Evolutionary conservation across 2,329 filamentous ascomycete genomes (phyloP), one percentile per base, ranked within the genome.

Genomic region (Nothopassalora personata): DNA sequence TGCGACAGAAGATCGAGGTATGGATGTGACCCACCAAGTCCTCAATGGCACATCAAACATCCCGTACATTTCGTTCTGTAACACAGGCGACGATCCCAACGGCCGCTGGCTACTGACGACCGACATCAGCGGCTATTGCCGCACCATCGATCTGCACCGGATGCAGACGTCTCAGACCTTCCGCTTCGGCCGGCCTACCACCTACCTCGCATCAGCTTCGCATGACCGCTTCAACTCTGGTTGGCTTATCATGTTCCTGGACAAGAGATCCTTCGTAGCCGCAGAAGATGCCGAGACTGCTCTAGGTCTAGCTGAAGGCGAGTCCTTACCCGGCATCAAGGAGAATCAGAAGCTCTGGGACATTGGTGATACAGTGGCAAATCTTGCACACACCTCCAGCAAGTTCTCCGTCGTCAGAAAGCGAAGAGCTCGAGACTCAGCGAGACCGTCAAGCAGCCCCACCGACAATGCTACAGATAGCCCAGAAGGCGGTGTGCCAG

Each of bases 71-170:
- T 75, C 78, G 0, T 86, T 87, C 67, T 77, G 83, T 60, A 86
- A 86, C 61, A 83, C 76, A 39, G 78, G 79, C 15, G 73, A 81
- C 45, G 83, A 86, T 64, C 75, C 78, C 0, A 73, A 78, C 28
- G 83, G 81, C 5, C 74, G 75, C 54, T 86, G 81, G 80, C 77
- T 87, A 54, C 69, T 83, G 30, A 83, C 81, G 56, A 82, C 80
- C 10, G 81, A 83, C 62, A 84, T 87, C 34, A 67, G 63, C 28
- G 70, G 70, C 43, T 65, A 64, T 34, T 71, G 67, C 53, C 64
- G 69, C 19, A 61, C 66, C 4, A 68, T 72, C 39, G 68, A 72
- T 54, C 57, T 72, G 43, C 63, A 67, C 51, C 33, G 23, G 10
- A 66, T 65, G 56, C 56, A 59, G 46, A 52, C 59, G 5, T 54